Base-by-base conservation (phyloP, 2,329 filamentous ascomycete species). In the Fusarium musae region DNA sequence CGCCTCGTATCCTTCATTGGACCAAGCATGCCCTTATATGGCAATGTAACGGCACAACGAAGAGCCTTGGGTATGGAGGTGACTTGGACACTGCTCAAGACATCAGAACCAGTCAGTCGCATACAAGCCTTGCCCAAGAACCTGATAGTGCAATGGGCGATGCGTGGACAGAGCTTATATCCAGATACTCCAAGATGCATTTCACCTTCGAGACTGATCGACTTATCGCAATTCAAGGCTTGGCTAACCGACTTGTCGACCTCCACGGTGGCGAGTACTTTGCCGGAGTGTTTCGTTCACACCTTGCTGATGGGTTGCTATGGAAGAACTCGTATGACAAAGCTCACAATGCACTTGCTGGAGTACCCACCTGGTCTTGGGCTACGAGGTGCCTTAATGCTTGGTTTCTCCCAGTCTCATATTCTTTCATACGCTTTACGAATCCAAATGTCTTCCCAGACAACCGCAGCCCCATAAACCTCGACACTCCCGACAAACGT, bases 281-380 rank as follows among this genome's bases (percentile, higher is more conserved):
- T 42, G 69, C 60, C 9, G 60, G 60, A 9, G 52, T 62, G 2
- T 71, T 62, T 39, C 40, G 30, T 3, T 59, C 56, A 26, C 57
- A 56, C 17, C 30, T 71, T 6, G 60, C 65, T 10, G 15, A 62
- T 13, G 66, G 69, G 15, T 44, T 69, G 6, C 17, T 66, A 17
- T 70, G 60, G 65, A 53, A 57, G 2, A 50, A 56, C 3, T 37
- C 23, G 4, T 37, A 50, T 9, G 19, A 17, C 19, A 47, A 47
- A 9, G 34, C 52, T 23, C 34, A 58, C 6, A 23, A n/a, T 2
- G 52, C 52, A 16, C 26, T 47, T 1, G 2, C 1, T 10, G 23
- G 30, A 17, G 59, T 52, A 16, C 66, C 66, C 2, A 67, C 50
- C n/a, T 69, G 63, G 63, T 67, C 63, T 4, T 69, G 63, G 57